Evolutionary conservation across 2,329 filamentous ascomycete genomes (phyloP).

Genomic region (Pseudofabraea citricarpa): DNA sequence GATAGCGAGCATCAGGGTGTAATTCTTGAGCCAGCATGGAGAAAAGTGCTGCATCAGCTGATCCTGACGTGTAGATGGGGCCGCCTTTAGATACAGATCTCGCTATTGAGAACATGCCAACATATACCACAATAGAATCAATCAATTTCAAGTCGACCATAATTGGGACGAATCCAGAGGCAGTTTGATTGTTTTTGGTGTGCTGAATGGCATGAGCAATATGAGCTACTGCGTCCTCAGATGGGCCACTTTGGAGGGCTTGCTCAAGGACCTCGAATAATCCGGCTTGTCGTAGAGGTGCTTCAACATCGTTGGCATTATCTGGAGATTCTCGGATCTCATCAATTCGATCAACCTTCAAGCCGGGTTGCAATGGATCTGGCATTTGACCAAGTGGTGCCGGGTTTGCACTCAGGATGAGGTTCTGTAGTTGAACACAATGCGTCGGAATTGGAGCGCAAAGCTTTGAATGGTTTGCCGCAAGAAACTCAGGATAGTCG

Average conservation of each 20-base stretch:
- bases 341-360: conserved; percentile 73
- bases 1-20: conserved; percentile 74
- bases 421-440: conserved; percentile 82
- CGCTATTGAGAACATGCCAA: conserved; percentile 68
- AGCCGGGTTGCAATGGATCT: conserved; percentile 66
- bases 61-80: conserved; percentile 58
- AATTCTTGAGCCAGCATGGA: conserved; percentile 73
- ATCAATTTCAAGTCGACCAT: conserved; percentile 67
- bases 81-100: conserved; percentile 53
- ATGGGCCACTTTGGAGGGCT: conserved; percentile 55
- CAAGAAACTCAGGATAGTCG: conserved; percentile 90
- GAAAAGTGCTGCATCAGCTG: conserved; percentile 66
- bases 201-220: conserved; percentile 70
- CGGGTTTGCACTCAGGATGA: conserved; percentile 78
- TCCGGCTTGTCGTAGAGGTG: conserved; percentile 46
- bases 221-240: conserved; percentile 69
- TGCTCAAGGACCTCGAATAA: conserved; percentile 56
- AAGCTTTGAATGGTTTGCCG: conserved; percentile 78
- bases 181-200: conserved; percentile 51
- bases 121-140: conserved; percentile 77
- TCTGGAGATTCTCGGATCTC: conserved; percentile 66
- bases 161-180: conserved; percentile 62
- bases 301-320: conserved; percentile 55
- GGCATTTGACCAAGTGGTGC: conserved; percentile 63
- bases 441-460: conserved; percentile 77